Evolutionary conservation across 805 yeast species (phyloP).

Genomic region (Groenewaldozyma tartarivorans): DNA sequence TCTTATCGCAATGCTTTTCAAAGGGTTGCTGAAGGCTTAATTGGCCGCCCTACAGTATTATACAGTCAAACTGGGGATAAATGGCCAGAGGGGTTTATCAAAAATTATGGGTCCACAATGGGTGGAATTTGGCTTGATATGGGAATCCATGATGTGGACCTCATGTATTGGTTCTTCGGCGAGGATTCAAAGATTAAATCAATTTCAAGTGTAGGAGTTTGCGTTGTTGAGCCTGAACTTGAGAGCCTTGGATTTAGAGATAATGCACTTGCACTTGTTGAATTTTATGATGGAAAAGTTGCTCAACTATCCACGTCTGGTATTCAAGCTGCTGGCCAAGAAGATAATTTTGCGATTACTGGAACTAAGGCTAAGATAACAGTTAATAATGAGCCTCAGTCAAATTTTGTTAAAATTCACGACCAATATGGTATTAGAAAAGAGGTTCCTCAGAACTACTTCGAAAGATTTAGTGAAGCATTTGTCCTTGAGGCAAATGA

Average conservation of each 20-base stretch:
- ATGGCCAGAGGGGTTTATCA: conserved; percentile 12
- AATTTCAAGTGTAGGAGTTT: conserved; percentile 16
- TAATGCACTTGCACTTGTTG: conserved; percentile 16
- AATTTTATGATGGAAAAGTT: conserved; percentile 12
- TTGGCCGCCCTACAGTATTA: conserved; percentile 14
- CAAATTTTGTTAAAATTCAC: conserved; percentile 12
- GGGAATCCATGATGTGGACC: conserved; percentile 18
- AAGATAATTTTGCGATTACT: conserved; percentile 16
- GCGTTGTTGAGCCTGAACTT: conserved; percentile 16
- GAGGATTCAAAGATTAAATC: conserved; percentile 11
- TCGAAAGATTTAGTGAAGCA: conserved; percentile 14
- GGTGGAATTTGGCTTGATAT: conserved; percentile 20
- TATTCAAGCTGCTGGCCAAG: conserved; percentile 18
- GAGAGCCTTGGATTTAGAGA: conserved; percentile 18
- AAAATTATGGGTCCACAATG: conserved; percentile 19
- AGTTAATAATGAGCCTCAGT: conserved; percentile 14
- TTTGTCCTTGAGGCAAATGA: conserved; percentile 14
- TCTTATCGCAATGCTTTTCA: conserved; percentile 13
- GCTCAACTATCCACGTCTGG: conserved; percentile 15
- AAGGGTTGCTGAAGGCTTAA: conserved; percentile 14
- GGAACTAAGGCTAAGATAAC: conserved; percentile 18
- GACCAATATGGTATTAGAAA: conserved; percentile 15
- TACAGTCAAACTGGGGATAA: conserved; percentile 17
- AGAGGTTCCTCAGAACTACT: conserved; percentile 15
- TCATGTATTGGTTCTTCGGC: conserved; percentile 14